Evolutionary conservation across 176 grass and related monocot genomes (phyloP).

Genomic region (Carex littledalei): DNA sequence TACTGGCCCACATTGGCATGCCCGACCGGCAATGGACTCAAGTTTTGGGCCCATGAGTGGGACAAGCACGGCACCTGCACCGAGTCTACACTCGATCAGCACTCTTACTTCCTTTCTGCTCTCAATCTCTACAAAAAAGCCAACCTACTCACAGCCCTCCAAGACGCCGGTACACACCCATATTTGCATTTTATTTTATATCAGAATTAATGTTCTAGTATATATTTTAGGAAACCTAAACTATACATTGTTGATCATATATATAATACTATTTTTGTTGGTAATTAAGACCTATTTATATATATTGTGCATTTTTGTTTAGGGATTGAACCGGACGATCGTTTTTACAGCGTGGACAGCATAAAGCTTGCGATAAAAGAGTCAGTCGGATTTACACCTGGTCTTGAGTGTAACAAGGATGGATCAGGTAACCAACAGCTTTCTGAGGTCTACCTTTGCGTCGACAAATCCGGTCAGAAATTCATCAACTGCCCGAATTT

Average conservation of each 20-base stretch:
- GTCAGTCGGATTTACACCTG: conserved; percentile 30
- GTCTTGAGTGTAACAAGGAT: conserved; percentile 57
- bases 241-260: background rate
- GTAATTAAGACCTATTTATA: background rate
- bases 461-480: conserved; percentile 23
- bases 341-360: conserved; percentile 25
- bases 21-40: conserved; percentile 26
- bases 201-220: background rate
- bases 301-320: background rate
- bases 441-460: conserved; percentile 78
- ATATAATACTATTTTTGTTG: background rate
- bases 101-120: conserved; percentile 47
- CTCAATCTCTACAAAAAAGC: conserved; percentile 39
- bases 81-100: conserved; percentile 32
- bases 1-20: conserved; percentile 72
- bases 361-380: conserved; percentile 39
- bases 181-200: background rate
- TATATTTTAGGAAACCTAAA: background rate
- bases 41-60: conserved; percentile 88
- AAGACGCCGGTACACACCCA: conserved; percentile 26
- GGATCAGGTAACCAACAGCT: conserved; percentile 40
- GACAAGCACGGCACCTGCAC: conserved; percentile 78
- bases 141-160: conserved; percentile 39
- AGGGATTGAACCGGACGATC: conserved; percentile 32
- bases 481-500: conserved; percentile 57